Percentiles rank a stretch among this genome's conserved stretches.
These are phyloP conservation scores for Melaleuca alternifolia DNA, from an alignment of 345 rosid species.

Conservation along the genomic window DNA sequence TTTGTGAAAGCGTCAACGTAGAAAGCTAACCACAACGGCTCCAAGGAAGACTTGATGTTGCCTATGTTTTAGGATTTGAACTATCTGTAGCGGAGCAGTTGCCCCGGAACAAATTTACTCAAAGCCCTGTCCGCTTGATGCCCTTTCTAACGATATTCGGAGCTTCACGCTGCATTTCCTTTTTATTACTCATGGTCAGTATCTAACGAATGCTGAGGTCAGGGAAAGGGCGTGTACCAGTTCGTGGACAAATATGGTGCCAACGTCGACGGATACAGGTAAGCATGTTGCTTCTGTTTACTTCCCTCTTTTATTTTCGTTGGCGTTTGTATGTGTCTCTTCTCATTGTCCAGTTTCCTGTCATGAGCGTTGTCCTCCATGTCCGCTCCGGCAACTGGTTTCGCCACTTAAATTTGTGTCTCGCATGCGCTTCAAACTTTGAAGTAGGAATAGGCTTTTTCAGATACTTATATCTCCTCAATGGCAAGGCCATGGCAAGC, in stretches of 20 bases:
- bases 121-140: neutral
- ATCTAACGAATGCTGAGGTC: neutral
- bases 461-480: neutral
- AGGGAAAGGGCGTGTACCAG: conserved; percentile 97
- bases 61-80: neutral
- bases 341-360: neutral
- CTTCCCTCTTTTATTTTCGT: neutral
- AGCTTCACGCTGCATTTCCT: neutral
- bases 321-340: neutral
- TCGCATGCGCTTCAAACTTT: neutral
- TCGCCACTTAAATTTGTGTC: neutral
- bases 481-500: neutral
- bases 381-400: neutral
- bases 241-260: conserved; percentile 93
- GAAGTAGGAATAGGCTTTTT: accelerated
- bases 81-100: neutral
- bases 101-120: neutral
- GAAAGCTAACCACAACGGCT: neutral
- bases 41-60: neutral
- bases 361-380: neutral
- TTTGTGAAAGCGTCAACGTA: neutral
- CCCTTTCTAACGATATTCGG: neutral
- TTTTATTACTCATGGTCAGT: neutral
- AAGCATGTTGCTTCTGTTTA: neutral
- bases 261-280: conserved; percentile 95